Percentiles rank a stretch among this genome's conserved stretches.
These are phyloP conservation scores for Magnolia officinalis DNA, from an alignment of 164 flowering plant genomes.

Conservation along the genomic window DNA sequence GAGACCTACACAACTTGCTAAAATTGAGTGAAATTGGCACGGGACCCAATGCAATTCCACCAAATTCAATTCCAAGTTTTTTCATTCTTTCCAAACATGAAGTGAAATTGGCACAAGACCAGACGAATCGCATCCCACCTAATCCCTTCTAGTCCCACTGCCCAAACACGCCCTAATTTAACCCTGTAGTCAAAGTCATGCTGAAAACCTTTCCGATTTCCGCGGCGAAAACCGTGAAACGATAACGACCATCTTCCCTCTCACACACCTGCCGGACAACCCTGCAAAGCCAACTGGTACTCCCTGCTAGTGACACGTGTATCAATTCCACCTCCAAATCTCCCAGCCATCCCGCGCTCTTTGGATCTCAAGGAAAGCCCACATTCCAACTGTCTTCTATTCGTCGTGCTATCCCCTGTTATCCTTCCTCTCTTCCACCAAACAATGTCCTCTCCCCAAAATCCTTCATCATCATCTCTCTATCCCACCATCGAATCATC, in stretches of 20 bases:
- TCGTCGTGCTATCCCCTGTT: background rate
- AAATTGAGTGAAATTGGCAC: no score
- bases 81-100: no score
- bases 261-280: background rate
- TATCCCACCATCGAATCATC: conserved; percentile 7
- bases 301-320: background rate
- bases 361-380: background rate
- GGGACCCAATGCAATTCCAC: no score
- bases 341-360: no score
- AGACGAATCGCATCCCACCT: no score
- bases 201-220: background rate
- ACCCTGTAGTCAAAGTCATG: background rate
- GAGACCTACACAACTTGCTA: no score
- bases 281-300: background rate
- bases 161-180: no score
- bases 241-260: background rate
- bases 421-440: conserved; percentile 27
- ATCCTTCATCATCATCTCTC: conserved; percentile 8
- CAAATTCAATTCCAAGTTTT: no score
- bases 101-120: no score
- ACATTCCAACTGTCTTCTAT: background rate
- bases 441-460: conserved; percentile 34
- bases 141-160: no score
- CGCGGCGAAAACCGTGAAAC: background rate
- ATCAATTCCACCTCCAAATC: background rate